These are phyloP conservation scores for Colletotrichum navitas DNA, from an alignment of 2,329 filamentous ascomycete genomes.

Conservation along the genomic window DNA sequence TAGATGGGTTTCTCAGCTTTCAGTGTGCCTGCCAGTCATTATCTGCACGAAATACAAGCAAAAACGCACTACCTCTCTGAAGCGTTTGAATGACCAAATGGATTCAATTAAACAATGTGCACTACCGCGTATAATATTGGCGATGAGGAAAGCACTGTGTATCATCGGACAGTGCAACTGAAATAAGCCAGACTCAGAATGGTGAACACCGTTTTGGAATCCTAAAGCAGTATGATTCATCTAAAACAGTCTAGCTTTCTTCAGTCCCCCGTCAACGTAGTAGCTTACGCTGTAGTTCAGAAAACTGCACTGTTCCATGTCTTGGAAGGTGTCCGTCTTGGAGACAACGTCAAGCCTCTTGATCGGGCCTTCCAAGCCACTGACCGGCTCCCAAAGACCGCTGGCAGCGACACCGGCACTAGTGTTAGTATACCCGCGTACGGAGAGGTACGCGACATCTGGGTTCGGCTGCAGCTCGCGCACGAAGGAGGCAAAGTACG, in stretches of 20 bases:
- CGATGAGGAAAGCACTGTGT: too few relatives aligned
- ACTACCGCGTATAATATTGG: too few relatives aligned
- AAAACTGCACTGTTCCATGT: not conserved
- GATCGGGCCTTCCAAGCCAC: not conserved
- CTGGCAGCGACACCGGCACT: not conserved
- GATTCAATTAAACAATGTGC: too few relatives aligned
- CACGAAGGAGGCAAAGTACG: not conserved
- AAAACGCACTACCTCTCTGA: too few relatives aligned
- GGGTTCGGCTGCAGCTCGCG: not conserved
- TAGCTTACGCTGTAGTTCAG: not conserved
- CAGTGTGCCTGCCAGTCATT: too few relatives aligned
- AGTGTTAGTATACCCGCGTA: not conserved
- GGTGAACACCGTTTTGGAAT: too few relatives aligned
- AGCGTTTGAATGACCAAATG: too few relatives aligned
- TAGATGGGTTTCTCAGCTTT: too few relatives aligned
- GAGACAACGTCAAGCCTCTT: not conserved
- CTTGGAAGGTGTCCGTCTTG: not conserved
- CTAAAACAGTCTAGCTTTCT: not conserved
- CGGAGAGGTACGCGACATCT: not conserved
- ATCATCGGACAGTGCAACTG: too few relatives aligned
- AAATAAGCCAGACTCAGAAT: too few relatives aligned
- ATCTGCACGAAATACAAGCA: too few relatives aligned
- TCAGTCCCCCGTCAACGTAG: not conserved
- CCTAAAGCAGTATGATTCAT: too few relatives aligned
- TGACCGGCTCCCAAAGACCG: not conserved